Conservation (phyloP, 768 basidiomycete species). For the Tricholoma flavovirens region DNA sequence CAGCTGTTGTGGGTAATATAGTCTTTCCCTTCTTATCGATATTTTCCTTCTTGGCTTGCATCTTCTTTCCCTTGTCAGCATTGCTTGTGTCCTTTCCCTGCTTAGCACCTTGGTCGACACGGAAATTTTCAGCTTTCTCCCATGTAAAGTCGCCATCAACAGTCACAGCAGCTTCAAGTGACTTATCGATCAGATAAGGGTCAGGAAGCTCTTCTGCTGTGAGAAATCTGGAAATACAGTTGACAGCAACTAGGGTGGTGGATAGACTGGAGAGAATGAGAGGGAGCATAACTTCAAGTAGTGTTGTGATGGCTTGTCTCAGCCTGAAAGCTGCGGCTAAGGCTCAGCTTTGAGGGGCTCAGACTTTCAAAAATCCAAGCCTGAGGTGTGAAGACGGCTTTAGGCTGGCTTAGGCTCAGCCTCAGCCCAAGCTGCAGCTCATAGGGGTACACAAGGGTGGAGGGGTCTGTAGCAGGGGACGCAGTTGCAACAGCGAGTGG, state of each 20-base stretch:
- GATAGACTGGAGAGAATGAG: conserved; percentile 43
- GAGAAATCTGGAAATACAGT: conserved; percentile 42
- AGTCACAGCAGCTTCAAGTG: conserved; percentile 32
- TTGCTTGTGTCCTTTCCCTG: conserved; percentile 13
- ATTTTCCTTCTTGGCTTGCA: not conserved
- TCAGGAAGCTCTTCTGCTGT: conserved; percentile 49
- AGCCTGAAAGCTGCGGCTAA: too few relatives aligned
- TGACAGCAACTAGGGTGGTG: conserved; percentile 44
- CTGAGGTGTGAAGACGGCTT: conserved; percentile 1
- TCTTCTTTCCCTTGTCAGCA: not conserved
- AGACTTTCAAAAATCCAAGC: not conserved
- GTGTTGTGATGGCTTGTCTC: not conserved
- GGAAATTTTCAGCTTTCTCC: conserved; percentile 31
- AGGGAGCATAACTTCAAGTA: conserved; percentile 35
- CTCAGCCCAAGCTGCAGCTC: not conserved
- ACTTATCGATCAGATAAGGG: conserved; percentile 38
- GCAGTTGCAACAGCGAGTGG: too few relatives aligned
- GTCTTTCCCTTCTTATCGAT: not conserved
- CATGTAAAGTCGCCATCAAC: conserved; percentile 47
- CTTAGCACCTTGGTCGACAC: conserved; percentile 6
- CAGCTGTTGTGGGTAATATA: conserved; percentile 3
- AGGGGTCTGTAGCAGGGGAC: too few relatives aligned
- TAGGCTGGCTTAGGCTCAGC: conserved; percentile 4
- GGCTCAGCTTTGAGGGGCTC: not conserved
- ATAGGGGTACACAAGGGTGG: too few relatives aligned